Base-by-base conservation (phyloP, 139 green algal genomes). In the Eudorina sp. region DNA sequence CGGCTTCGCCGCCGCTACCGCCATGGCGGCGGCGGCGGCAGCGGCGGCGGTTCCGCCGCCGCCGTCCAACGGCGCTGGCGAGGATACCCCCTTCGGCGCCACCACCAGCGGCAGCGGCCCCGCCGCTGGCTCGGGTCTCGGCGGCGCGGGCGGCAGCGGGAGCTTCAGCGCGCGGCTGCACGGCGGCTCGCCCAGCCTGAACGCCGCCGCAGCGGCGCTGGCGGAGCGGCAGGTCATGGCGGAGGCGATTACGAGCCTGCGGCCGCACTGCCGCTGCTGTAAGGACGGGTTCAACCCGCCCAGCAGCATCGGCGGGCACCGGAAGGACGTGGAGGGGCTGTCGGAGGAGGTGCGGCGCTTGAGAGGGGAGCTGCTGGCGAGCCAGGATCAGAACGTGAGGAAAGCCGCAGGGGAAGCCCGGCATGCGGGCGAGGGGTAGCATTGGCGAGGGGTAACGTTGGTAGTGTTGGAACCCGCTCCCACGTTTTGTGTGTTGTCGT, bases 211-310 rank as follows among this genome's bases (percentile, higher is more conserved):
- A 4, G 76, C 76, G 31, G 76, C 76, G 4, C 53, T 53, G 18
- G 76, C 76, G 76, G 76, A 84, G 76, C 76, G 76, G 6, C 76
- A 84, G 53, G 53, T 53, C 25, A 48, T 70, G 76, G 76, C 51
- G 14, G 53, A 84, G 53, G 21, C 25, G 76, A 34, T 84, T 19
- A 8, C 53, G 34, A 41, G 36, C 8, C 76, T 84, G 36, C n/a
- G 76, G 53, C 53, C 36, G 34, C 48, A 66, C 29, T 62, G 48
- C 14, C 27, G 73, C 34, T 68, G 48, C 75, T 62, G 75, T 31
- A 29, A 48, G 40, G 34, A 72, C 41, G 70, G 70, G 41, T 4
- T 40, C 43, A 3, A 34, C 2, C 23, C 70, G 70, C 29, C 41
- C 41, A 79, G 70, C 27, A 58, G 40, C 41, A 79, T 79, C 27